Evolutionary conservation across 495 filamentous ascomycete genomes (phyloP), one percentile per base, ranked within the genome.

Genomic region (Penicillium goetzii): DNA sequence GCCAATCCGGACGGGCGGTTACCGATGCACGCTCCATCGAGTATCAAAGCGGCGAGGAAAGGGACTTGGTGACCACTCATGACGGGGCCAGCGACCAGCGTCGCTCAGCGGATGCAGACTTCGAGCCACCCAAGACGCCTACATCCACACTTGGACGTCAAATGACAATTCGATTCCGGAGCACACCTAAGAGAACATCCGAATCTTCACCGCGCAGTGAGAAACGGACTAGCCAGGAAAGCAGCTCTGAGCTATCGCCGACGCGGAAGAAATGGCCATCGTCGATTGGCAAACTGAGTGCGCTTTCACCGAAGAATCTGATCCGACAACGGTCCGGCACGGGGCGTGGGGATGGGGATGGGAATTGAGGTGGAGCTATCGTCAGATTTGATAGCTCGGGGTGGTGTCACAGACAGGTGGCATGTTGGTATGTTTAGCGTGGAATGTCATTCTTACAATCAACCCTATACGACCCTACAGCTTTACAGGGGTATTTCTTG

Each of bases 311-410:
- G 21, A 72, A 68, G 51, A 62, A 66, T 32, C 25, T 61, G 19
- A 63, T 53, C 86, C 67, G 81, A 87, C 59, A 77, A 84, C 15
- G 84, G 90, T 47, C 84, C 85, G 28, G 82, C 82, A 17, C 88
- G 89, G 88, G 54, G 89, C 85, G 73, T 88, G 90, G 63, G 77
- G 86, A 73, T 88, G 90, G 63, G 77, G 86, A 10, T 84, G 78
- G 68, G 84, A 81, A 63, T 88, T 91, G 69, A 82, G 82, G 45
- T 88, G 85, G 66, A 80, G 88, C 60, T 88, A 11, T 60, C 25
- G 53, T 41, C 19, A 33, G 41, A 17, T 40, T 26, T 59, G 51
- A 49, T 51, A 50, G 56, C 25, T 66, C 52, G 50, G 38, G 34
- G 49, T 26, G 59, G 45, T 38, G 49, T 32, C 25, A 30, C 23